Conservation (phyloP, 1,284 basidiomycete genomes). For the Gastroboletus turbinatus region DNA sequence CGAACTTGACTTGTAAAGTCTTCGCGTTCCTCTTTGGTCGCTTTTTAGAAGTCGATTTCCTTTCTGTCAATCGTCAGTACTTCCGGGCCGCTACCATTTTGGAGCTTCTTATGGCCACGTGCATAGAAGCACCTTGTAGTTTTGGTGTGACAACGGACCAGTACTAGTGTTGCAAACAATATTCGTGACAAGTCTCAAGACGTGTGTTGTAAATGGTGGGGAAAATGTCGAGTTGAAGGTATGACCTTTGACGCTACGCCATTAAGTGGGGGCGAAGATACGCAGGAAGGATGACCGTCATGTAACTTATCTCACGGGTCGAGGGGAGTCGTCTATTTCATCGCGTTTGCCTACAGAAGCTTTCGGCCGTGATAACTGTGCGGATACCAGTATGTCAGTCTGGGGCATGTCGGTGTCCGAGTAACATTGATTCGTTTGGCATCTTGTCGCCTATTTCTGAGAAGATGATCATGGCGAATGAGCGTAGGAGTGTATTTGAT, state of each 20-base stretch:
- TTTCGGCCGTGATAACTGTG: neutral
- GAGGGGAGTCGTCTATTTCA: neutral
- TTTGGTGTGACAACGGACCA: neutral
- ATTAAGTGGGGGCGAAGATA: neutral
- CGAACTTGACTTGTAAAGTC: neutral
- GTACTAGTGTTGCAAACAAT: neutral
- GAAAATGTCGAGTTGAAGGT: neutral
- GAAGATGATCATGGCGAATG: constrained; percentile 86
- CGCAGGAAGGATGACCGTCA: neutral
- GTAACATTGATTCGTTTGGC: neutral
- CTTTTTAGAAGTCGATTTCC: neutral
- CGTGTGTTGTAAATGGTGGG: neutral
- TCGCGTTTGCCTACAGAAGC: neutral
- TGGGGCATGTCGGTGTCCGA: neutral
- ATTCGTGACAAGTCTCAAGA: neutral
- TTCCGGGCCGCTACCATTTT: neutral
- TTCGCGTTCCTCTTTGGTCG: neutral
- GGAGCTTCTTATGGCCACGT: neutral
- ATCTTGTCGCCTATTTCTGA: constrained; percentile 95
- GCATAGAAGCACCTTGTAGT: neutral
- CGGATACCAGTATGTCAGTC: neutral
- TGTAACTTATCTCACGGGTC: neutral
- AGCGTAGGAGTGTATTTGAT: constrained; percentile 62
- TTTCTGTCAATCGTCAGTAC: neutral
- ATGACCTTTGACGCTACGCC: neutral